phyloP scores from a whole-genome alignment of 768 basidiomycete genomes.

The Auricularia heimuer region DNA sequence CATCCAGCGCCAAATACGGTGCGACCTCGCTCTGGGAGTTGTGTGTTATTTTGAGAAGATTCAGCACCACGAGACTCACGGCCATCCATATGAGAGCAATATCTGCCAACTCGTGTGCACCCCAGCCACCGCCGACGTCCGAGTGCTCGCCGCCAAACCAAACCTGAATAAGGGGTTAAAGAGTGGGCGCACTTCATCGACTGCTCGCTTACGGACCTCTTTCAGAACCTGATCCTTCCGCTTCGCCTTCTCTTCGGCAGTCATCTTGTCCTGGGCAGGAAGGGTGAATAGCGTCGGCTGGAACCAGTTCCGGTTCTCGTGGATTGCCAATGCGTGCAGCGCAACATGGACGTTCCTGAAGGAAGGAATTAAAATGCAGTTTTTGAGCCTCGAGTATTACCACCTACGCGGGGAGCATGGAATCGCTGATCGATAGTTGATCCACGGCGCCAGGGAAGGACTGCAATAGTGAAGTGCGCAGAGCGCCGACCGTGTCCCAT shows the following conservation, averaged over 20 bases:
- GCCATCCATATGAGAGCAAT: constrained; percentile 18
- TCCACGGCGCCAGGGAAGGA: constrained; percentile 3
- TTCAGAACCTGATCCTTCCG: constrained; percentile 5
- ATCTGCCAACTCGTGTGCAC: constrained; percentile 11
- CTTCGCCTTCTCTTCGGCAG: background rate
- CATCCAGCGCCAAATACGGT: background rate
- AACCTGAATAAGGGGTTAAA: constrained; percentile 6
- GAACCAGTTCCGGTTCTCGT: constrained; percentile 19
- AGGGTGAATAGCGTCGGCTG: constrained; percentile 13
- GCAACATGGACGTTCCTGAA: constrained; percentile 11
- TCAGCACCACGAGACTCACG: background rate
- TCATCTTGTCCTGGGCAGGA: constrained; percentile 1
- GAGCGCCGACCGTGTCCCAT: constrained; percentile 17
- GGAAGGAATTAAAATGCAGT: constrained; percentile 6
- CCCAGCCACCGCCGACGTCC: constrained; percentile 13
- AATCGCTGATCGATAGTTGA: background rate
- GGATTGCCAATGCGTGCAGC: constrained; percentile 19
- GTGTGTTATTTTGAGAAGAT: background rate
- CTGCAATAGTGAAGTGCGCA: constrained; percentile 4
- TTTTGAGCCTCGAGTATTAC: background rate
- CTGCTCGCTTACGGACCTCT: background rate
- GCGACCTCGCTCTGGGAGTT: background rate
- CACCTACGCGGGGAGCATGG: background rate
- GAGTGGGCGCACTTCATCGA: too few relatives aligned
- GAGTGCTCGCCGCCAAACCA: constrained; percentile 21